Evolutionary conservation across 495 filamentous ascomycete species (phyloP), one percentile per base, ranked within the genome.

Genomic region (Penicillium cosmopolitanum): DNA sequence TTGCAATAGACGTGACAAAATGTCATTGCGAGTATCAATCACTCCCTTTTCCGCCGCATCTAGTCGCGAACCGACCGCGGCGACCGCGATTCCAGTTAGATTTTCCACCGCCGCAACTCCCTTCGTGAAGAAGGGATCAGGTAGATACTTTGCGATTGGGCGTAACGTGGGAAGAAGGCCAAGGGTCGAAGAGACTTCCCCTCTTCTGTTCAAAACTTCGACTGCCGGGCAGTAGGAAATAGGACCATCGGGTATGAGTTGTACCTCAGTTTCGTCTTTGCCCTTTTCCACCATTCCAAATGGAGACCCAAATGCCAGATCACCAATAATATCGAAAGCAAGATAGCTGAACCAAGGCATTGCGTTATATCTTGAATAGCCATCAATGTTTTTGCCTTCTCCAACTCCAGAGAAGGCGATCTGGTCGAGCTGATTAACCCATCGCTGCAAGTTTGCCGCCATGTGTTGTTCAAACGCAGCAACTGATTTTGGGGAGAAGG

Each of bases 271-370:
- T 18, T 82, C 70, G 53, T 85, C 83, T 42, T 62, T 64, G 23
- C 70, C 76, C 53, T 70, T 70, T 38, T 68, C 31, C 7, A 78
- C 69, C 75, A 78, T 77, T 15, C 72, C 74, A 55, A 78, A 78
- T 12, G 75, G 75, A 2, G 66, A 65, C 8, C 75, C 75, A 47
- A 78, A 78, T 19, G 75, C 76, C 40, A 68, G 28, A 31, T 68
- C 66, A 4, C 66, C 66, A 36, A 68, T 68, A 1, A 66, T 68
- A 51, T 68, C 90, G 59, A 94, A 93, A n/a, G 90, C 90, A 11
- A 93, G 80, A 66, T 89, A 93, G 69, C 92, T 94, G 81, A 91
- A 91, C 90, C 90, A 94, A 53, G 89, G 79, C 51, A 94, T 80
- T 52, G 84, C 86, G 67, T 93, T 90, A 53, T 91, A 76, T 51